Conservation (phyloP, 2,329 filamentous ascomycete species). For the Verticillium albo-atrum region DNA sequence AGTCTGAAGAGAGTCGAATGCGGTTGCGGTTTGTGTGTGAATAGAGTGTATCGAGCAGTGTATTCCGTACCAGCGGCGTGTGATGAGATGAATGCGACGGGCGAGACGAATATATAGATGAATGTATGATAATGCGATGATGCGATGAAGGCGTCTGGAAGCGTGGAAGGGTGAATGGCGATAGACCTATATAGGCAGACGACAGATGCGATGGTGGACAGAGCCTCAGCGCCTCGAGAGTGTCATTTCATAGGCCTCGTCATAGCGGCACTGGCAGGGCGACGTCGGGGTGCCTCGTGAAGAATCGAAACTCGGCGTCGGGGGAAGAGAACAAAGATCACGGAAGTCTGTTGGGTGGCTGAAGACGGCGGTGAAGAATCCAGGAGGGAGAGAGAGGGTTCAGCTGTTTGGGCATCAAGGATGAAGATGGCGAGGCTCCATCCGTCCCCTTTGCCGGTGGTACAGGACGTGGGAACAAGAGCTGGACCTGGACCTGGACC, state of each 20-base stretch:
- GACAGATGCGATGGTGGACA: not conserved
- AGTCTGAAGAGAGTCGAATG: too few species aligned
- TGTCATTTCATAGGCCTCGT: not conserved
- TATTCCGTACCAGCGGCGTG: not conserved
- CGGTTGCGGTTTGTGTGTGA: too few species aligned
- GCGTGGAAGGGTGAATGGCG: not conserved
- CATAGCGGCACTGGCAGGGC: not conserved
- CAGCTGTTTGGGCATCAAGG: not conserved
- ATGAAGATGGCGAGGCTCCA: not conserved
- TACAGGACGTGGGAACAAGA: too few species aligned
- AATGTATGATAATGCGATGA: not conserved
- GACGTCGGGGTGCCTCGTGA: not conserved
- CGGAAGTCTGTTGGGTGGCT: not conserved
- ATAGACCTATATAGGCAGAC: not conserved
- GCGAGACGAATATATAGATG: not conserved
- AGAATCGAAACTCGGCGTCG: not conserved
- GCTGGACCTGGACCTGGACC: too few species aligned
- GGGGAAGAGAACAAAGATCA: not conserved
- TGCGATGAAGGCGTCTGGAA: not conserved
- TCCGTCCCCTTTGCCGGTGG: not conserved
- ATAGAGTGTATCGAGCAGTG: not conserved
- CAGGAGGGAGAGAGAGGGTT: not conserved
- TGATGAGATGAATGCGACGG: not conserved
- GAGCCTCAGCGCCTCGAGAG: not conserved
- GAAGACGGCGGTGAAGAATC: not conserved